These are phyloP conservation scores for Gossypium raimondii DNA, from an alignment of 345 rosid genomes.

Conservation along the genomic window DNA sequence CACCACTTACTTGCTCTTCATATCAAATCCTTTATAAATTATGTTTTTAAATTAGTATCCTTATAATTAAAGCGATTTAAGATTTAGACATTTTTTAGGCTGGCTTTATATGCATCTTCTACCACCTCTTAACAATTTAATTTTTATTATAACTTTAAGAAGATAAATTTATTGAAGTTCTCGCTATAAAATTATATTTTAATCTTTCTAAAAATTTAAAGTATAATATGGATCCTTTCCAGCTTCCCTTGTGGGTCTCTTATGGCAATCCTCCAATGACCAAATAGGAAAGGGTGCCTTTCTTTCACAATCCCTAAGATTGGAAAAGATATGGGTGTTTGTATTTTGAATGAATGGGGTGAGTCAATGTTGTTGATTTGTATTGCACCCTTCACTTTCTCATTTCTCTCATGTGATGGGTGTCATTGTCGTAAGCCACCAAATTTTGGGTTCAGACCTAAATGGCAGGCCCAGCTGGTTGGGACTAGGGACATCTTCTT, in stretches of 20 bases:
- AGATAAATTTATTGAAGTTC: too few species aligned
- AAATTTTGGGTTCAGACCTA: conserved; percentile 19
- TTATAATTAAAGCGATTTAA: not conserved
- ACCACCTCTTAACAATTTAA: not conserved
- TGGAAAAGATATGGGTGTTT: conserved; percentile 20
- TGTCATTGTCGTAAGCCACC: conserved; percentile 31
- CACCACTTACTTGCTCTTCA: not conserved
- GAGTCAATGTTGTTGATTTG: not conserved
- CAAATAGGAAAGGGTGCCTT: not conserved
- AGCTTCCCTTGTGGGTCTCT: not conserved
- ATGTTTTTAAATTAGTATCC: not conserved
- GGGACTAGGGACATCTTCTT: conserved; percentile 27
- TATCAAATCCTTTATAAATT: not conserved
- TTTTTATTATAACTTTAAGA: too few species aligned
- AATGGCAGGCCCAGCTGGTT: conserved; percentile 28
- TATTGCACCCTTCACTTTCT: not conserved
- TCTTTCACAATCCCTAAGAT: conserved; percentile 17
- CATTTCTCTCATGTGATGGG: not conserved
- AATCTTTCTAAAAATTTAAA: too few species aligned
- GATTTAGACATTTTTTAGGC: not conserved
- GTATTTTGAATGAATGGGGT: not conserved
- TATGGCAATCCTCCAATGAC: not conserved
- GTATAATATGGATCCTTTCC: not conserved
- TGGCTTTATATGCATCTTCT: not conserved
- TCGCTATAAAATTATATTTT: too few species aligned